Base-by-base conservation (phyloP, 177 flowering plant species). In the Telopea speciosissima region DNA sequence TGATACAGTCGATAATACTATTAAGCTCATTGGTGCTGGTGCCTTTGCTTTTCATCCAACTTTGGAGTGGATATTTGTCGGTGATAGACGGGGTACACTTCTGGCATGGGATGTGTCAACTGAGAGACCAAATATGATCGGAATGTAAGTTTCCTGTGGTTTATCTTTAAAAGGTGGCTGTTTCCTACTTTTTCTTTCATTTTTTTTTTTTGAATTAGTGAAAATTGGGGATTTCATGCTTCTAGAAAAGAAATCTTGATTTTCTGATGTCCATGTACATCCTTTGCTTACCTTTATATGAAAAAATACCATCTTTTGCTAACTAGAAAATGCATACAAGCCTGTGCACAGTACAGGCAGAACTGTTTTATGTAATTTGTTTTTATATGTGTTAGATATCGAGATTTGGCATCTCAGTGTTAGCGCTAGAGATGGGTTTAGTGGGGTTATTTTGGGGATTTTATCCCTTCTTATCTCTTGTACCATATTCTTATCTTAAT, bases 101-200 rank as follows among this genome's bases (percentile, higher is more conserved):
- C 77, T 96, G 71, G 98, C 98, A 44, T 93, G 99, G 99, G 99
- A 96, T 83, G 99, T 93, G 36, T 96, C 99, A 70, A 87, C 93
- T 21, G 99, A 96, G 82, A 89, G 95, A 68, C 99, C 99, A 69
- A 89, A 42, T 77, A 89, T 96, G 98, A 91, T 96, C 65, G 99
- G 99, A 81, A 93, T 96, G 99, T 93, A 82, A 83, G 98, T 80
- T 36, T 49, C 21, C 52, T 64, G 19, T 64, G 24, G 70, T 64
- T 8, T 36, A 36, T 36, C 24, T 5, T 17, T 28, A 1, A 12
- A 8, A 44, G 33, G 31, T 56, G 59, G 12, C 26, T 65, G 66
- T 40, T 70, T 17, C 14, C 11, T 24, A 12, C 11, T 10, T 21
- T 19, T 36, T 12, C 25, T 33, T 26, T 1, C 33, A 2, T 31